phyloP scores from a whole-genome alignment of 2,329 filamentous ascomycete genomes.

The Microdochium nivale region DNA sequence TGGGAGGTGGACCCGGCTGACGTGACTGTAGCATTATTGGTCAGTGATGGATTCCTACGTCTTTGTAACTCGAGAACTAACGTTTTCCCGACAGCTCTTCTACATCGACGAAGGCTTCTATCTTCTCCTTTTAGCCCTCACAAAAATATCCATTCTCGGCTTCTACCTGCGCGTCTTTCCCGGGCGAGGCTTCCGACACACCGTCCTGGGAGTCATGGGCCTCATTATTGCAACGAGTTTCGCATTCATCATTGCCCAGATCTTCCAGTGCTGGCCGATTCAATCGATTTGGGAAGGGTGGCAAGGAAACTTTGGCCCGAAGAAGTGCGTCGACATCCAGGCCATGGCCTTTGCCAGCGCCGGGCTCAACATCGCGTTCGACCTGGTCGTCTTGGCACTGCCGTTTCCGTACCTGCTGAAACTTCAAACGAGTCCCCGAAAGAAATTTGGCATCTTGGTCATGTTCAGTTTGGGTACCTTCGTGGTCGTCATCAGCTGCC shows the following conservation, averaged over 20 bases:
- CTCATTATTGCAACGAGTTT: slow-evolving; percentile 14
- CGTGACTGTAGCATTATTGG: slow-evolving; percentile 21
- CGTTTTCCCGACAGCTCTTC: slow-evolving; percentile 15
- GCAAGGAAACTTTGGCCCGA: slow-evolving; percentile 15
- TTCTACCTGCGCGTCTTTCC: slow-evolving; percentile 24
- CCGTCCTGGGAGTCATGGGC: slow-evolving; percentile 13
- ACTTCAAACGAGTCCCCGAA: slow-evolving; percentile 17
- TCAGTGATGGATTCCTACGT: slow-evolving; percentile 4
- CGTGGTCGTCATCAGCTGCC: slow-evolving; percentile 24
- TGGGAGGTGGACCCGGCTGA: slow-evolving; percentile 21
- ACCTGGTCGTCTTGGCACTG: slow-evolving; percentile 22
- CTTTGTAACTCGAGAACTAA: not conserved
- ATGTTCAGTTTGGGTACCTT: slow-evolving; percentile 30
- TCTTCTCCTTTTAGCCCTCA: slow-evolving; percentile 17
- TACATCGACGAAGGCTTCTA: slow-evolving; percentile 25
- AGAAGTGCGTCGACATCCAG: slow-evolving; percentile 23
- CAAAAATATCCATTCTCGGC: slow-evolving; percentile 21
- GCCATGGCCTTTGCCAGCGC: slow-evolving; percentile 19
- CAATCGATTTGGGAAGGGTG: slow-evolving; percentile 22
- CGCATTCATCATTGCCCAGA: slow-evolving; percentile 20
- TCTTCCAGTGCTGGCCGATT: slow-evolving; percentile 27
- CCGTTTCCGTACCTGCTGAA: slow-evolving; percentile 22
- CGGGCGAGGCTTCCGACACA: slow-evolving; percentile 15
- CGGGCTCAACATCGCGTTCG: slow-evolving; percentile 23
- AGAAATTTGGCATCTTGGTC: slow-evolving; percentile 18